phyloP scores from a whole-genome alignment of 2,329 filamentous ascomycete species.

The Arthroderma sp. region DNA sequence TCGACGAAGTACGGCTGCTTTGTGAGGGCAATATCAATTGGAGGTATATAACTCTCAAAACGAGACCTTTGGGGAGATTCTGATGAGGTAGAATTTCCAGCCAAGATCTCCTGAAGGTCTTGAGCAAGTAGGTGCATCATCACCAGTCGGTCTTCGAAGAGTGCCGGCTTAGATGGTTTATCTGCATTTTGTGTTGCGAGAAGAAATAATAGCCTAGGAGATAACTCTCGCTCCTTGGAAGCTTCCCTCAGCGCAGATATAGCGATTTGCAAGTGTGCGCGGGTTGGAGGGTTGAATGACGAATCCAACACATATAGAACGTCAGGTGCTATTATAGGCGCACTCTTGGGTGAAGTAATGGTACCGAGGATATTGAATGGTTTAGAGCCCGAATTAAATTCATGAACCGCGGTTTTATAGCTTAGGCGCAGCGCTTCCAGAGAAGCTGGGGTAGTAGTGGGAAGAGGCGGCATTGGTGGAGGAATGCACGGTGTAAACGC shows the following conservation, averaged over 20 bases:
- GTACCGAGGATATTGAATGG: slow-evolving; percentile 22
- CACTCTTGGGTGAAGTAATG: slow-evolving; percentile 11
- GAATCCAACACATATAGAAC: slow-evolving; percentile 52
- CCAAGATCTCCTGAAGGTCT: slow-evolving; percentile 19
- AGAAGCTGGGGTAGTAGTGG: neutral
- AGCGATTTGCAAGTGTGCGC: slow-evolving; percentile 45
- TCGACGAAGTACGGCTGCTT: slow-evolving; percentile 37
- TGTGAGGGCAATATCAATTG: slow-evolving; percentile 36
- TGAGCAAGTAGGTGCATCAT: slow-evolving; percentile 38
- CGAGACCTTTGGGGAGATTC: too few relatives aligned
- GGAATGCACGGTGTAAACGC: too few relatives aligned
- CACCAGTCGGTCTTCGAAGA: slow-evolving; percentile 35
- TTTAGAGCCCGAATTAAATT: slow-evolving; percentile 28
- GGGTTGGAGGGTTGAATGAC: slow-evolving; percentile 52
- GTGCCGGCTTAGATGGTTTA: slow-evolving; percentile 40
- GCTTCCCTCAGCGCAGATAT: slow-evolving; percentile 35
- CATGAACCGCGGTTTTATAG: slow-evolving; percentile 29
- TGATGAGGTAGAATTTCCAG: neutral
- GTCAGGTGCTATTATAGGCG: slow-evolving; percentile 3
- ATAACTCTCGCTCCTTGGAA: slow-evolving; percentile 16
- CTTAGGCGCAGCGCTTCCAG: slow-evolving; percentile 22
- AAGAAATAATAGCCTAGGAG: slow-evolving; percentile 41
- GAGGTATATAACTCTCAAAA: neutral
- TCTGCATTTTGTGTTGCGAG: slow-evolving; percentile 54
- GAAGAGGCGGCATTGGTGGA: too few relatives aligned